These are phyloP conservation scores for Sporisorium graminicola DNA, from an alignment of 1,284 basidiomycete genomes.

Conservation along the genomic window DNA sequence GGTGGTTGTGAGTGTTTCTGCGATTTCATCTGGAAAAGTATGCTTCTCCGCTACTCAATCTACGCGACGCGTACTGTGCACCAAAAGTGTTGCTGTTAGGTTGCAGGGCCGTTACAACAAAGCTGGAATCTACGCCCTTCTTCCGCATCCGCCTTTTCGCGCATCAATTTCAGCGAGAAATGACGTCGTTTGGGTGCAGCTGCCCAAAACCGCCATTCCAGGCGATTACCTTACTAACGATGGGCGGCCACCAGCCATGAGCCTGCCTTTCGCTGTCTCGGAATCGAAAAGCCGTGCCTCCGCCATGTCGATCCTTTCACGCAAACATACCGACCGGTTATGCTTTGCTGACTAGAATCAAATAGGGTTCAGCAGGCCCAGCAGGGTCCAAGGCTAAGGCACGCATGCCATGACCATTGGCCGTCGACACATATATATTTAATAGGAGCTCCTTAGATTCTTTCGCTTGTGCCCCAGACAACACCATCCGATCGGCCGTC, in stretches of 20 bases:
- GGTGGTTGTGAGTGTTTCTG: neutral
- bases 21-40: neutral
- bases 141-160: neutral
- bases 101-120: neutral
- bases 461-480: neutral
- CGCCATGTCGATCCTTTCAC: neutral
- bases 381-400: neutral
- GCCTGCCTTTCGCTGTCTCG: neutral
- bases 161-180: neutral
- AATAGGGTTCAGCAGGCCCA: neutral
- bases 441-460: neutral
- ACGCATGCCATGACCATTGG: neutral
- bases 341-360: neutral
- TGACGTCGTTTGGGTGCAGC: neutral
- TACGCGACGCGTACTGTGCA: slow-evolving; percentile 25
- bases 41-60: slow-evolving; percentile 2
- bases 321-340: neutral
- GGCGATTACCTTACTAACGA: neutral
- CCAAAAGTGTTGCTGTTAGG: slow-evolving; percentile 18
- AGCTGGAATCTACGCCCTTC: neutral
- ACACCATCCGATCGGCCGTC: neutral
- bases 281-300: neutral
- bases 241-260: neutral
- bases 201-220: neutral
- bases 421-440: neutral